Base-by-base conservation (phyloP, 768 basidiomycete genomes). In the Pleurotus ostreatus region DNA sequence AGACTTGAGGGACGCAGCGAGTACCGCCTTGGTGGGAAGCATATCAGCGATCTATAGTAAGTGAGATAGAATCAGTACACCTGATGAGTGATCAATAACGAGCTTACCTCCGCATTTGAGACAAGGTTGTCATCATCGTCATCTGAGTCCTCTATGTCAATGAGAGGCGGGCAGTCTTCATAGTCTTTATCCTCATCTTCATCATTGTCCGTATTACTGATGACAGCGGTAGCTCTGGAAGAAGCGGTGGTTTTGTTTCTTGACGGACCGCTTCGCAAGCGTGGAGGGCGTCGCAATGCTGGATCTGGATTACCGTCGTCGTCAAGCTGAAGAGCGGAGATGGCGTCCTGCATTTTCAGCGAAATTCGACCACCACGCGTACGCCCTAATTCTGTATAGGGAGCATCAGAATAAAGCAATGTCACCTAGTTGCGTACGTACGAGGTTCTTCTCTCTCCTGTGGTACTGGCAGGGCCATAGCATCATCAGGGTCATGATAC, bases 401-500 rank as follows among this genome's bases (percentile, higher is more conserved):
- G 6, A 30, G 30, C 15, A n/a, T n/a, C 18, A 30, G 41, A 43
- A 20, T 43, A 4, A 43, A 8, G 15, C 18, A 20, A 43, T 20
- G 8, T 20, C 12, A 43, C 12, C n/a, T n/a, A n/a, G 18, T 20
- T 43, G 41, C 9, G 12, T 20, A 43, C 9, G 41, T 15, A 43
- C 15, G 15, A n/a, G 30, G 30, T 30, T 43, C n/a, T 5, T 43
- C 18, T 5, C 2, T 43, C 12, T 43, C 30, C 6, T 30, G 30
- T 30, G 30, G 15, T 43, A 15, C 12, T 43, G 41, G 15, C 41
- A 46, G 55, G 58, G 11, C 49, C 25, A 13, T 43, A 13, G 11
- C 16, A 46, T 59, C 58, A 39, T 56, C 47, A 4, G 55, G 55
- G 22, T 59, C 55, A 20, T 59, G 15, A 7, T 18, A 25, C 22